A percentile compares a stretch with the other conserved stretches of the same genome.
Conservation (phyloP, 768 basidiomycete genomes). For the Boletus vermiculosoides region DNA sequence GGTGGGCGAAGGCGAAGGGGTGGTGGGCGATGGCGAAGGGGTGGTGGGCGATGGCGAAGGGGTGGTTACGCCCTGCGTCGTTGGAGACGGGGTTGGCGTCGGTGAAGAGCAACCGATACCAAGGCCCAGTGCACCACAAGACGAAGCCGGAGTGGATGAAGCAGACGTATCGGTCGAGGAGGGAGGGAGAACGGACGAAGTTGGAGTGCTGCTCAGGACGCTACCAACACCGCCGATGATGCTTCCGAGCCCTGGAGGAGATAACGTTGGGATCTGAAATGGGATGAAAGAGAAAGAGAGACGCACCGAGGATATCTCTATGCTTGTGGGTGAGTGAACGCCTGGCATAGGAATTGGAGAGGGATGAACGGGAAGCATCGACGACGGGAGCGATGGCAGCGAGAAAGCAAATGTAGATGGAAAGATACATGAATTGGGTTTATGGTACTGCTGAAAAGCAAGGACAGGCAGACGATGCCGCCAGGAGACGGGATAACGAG, state of each 20-base stretch:
- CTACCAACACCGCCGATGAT: background rate
- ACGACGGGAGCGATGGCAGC: constrained; percentile 25
- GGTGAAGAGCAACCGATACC: constrained; percentile 17
- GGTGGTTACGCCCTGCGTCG: background rate
- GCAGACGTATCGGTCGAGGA: constrained; percentile 5
- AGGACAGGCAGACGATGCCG: constrained; percentile 17
- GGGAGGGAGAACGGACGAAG: constrained; percentile 16
- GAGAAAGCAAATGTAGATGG: constrained; percentile 27
- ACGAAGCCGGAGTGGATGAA: constrained; percentile 4
- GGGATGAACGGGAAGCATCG: constrained; percentile 42
- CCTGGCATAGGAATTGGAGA: constrained; percentile 35
- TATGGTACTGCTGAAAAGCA: constrained; percentile 35
- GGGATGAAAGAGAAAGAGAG: background rate
- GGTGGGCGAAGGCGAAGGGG: background rate
- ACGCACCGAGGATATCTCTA: constrained; percentile 18
- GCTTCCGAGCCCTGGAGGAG: constrained; percentile 10
- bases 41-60: background rate
- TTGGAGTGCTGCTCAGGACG: background rate
- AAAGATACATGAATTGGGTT: constrained; percentile 20
- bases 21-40: background rate
- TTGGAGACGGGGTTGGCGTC: background rate
- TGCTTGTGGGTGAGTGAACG: constrained; percentile 30
- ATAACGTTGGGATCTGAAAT: background rate
- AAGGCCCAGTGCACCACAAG: constrained; percentile 24
- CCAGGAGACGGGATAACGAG: constrained; percentile 39